Base-by-base conservation (phyloP, 2,329 filamentous ascomycete species). In the Aspergillus eucalypticola region DNA sequence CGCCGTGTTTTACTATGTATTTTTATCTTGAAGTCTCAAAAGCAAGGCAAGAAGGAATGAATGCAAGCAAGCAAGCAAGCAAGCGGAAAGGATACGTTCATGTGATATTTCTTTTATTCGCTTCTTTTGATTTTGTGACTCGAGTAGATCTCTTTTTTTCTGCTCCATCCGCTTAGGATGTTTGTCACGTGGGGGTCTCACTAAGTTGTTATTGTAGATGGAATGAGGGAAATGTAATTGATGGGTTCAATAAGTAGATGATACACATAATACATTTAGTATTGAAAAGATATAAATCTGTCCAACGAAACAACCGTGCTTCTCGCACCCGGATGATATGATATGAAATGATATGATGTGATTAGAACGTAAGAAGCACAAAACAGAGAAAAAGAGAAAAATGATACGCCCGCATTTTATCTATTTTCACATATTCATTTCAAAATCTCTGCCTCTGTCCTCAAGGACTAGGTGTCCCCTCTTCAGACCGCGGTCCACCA, bases 401-500 rank as follows among this genome's bases (percentile, higher is more conserved):
- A 10, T 27, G 25, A 21, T 48, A 39, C 44, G 46, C 44, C 42
- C 39, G 44, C n/a, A 38, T 39, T 41, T 57, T 41, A 23, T 57
- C 41, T 29, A 38, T 23, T 23, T 29, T 56, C 29, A 46, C 32
- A 35, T 10, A 49, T 53, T 38, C 32, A 23, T 51, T 52, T 42
- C 21, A 17, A 11, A 35, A 44, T 46, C 32, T 42, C 17, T 39
- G 46, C 35, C 44, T 32, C 7, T 23, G 39, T 42, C 39, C 39
- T 42, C 44, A 64, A 32, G 77, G 77, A 67, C 76, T 79, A 5
- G 77, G 76, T 15, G 76, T 78, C 21, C 74, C 75, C 29, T 79
- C 76, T 58, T 78, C 77, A 65, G 79, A 79, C 29, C 75, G 72
- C 2, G 77, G 77, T n/a, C 75, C 76, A 8, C 71, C 74, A 60